A percentile compares a stretch with the other conserved stretches of the same genome.
These are phyloP conservation scores for Micractinium conductrix DNA, from an alignment of 139 green algal genomes.

Conservation along the genomic window DNA sequence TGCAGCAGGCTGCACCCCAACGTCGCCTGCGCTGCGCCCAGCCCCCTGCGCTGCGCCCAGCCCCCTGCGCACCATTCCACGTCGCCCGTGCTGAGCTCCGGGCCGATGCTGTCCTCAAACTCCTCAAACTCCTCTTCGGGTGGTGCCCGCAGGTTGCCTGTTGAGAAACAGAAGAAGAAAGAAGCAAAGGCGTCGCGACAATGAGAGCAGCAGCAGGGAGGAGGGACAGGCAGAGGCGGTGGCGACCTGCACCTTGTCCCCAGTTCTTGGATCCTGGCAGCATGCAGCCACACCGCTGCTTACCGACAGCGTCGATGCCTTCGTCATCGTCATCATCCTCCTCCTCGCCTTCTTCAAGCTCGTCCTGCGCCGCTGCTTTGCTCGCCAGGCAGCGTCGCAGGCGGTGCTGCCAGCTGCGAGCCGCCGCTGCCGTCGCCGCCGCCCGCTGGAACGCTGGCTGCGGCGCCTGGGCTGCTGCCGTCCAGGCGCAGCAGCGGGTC, in stretches of 20 bases:
- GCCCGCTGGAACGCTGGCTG: not conserved
- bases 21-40: too few relatives aligned
- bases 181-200: not conserved
- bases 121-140: constrained; percentile 35
- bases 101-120: constrained; percentile 26
- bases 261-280: too few relatives aligned
- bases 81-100: constrained; percentile 27
- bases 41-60: too few relatives aligned
- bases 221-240: too few relatives aligned
- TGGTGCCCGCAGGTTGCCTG: not conserved
- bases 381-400: not conserved
- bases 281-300: not conserved
- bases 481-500: not conserved
- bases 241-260: too few relatives aligned
- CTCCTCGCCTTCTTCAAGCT: not conserved
- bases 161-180: not conserved
- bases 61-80: constrained; percentile 32
- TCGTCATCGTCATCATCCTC: not conserved
- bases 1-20: not conserved
- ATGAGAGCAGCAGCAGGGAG: not conserved
- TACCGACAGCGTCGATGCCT: not conserved
- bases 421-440: not conserved
- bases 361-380: not conserved
- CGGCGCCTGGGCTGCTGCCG: not conserved
- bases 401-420: not conserved